A percentile compares a stretch with the other conserved stretches of the same genome.
Evolutionary conservation across 441 rosid species (phyloP).

Genomic region (Flueggea neowawraea): DNA sequence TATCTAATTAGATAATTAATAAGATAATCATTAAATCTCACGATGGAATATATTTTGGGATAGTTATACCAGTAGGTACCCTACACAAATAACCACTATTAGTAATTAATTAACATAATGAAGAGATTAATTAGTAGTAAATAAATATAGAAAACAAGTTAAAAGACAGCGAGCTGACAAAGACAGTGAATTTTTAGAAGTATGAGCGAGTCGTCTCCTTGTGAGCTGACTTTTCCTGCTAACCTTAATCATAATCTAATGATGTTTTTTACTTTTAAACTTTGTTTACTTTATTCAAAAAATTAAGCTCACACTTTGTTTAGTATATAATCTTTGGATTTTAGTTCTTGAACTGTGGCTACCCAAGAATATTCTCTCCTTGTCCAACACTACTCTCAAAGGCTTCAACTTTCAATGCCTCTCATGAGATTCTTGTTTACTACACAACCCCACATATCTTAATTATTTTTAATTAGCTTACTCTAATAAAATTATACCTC

Average conservation of each 20-base stretch:
- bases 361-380: constrained; percentile 87
- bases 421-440: constrained; percentile 16
- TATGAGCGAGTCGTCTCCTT: constrained; percentile 65
- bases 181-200: constrained; percentile 88
- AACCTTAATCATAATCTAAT: constrained; percentile 93
- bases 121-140: not conserved
- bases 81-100: not conserved
- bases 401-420: constrained; percentile 43
- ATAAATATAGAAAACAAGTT: constrained; percentile 11
- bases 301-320: constrained; percentile 18
- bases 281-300: constrained; percentile 26
- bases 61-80: no score
- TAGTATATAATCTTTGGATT: constrained; percentile 55
- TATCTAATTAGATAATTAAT: no score
- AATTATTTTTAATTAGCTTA: not conserved
- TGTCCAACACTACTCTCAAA: constrained; percentile 45
- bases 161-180: constrained; percentile 79
- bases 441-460: no score
- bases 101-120: not conserved
- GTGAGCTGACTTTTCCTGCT: constrained; percentile 83
- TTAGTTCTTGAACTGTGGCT: constrained; percentile 80
- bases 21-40: no score
- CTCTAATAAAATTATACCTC: no score
- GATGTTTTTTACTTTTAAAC: constrained; percentile 41
- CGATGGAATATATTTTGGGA: no score